Base-by-base conservation (phyloP, 805 yeast species). In the Yarrowia sp. region DNA sequence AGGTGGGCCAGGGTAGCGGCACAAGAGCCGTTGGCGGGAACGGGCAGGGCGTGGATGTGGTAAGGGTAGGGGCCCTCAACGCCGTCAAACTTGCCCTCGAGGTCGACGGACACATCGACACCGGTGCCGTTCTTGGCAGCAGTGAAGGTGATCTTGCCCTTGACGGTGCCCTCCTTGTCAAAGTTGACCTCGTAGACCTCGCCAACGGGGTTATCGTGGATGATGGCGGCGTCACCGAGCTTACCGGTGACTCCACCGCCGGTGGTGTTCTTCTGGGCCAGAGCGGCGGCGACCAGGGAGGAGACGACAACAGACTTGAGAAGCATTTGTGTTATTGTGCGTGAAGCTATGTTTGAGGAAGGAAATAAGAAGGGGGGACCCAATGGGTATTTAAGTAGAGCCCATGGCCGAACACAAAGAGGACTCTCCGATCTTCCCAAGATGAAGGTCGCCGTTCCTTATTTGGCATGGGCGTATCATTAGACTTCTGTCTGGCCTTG, bases 71-170 rank as follows among this genome's bases (percentile, higher is more conserved):
- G 88, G 13, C 92, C 92, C 24, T 87, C 88, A 52, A 79, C 79
- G 63, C 80, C 79, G 38, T 92, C 93, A 72, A 89, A 82, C 43
- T 46, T 36, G 4, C 90, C 90, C 24, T 91, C 85, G 72, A 87
- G 79, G 75, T 88, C 91, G 68, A 89, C 85, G 72, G 86, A 87
- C 61, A 89, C 92, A 71, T 85, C 82, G 20, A 88, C 87, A n/a
- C 70, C 70, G 2, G 83, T 78, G 67, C 86, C 86, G 68, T 88
- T 69, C 61, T 82, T 77, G 12, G 58, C 36, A n/a, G 87, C 82
- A 43, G 85, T 82, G 77, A 88, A 85, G 74, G 85, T 85, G 74
- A 88, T 77, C 71, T 83, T 78, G 72, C 91, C 90, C 71, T 77
- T 74, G 68, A 84, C 78, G 13, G 75, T 75, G 15, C 79, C 82